Percentiles rank a stretch among this genome's conserved stretches.
These are phyloP conservation scores for Chalaropsis thielavioides DNA, from an alignment of 2,329 filamentous ascomycete genomes.

Conservation along the genomic window DNA sequence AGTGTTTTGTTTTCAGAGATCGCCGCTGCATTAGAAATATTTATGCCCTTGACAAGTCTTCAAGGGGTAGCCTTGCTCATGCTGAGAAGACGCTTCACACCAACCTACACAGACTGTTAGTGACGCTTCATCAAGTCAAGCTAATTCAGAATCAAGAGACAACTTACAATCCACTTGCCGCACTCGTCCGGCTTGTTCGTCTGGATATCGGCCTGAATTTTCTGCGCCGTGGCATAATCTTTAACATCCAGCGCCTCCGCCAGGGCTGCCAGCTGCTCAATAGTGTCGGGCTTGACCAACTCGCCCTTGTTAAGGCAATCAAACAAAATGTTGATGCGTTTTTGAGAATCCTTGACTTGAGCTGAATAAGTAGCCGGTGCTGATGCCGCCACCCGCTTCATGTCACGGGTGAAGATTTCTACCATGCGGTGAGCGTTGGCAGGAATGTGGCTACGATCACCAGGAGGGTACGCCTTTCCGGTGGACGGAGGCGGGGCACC, in stretches of 20 bases:
- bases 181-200: slow-evolving; percentile 66
- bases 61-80: slow-evolving; percentile 65
- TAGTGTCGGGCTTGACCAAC: slow-evolving; percentile 65
- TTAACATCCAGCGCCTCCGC: slow-evolving; percentile 51
- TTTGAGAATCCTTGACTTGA: slow-evolving; percentile 88
- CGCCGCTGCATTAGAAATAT: neutral
- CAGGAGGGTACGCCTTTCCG: slow-evolving; percentile 49
- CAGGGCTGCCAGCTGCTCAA: slow-evolving; percentile 50
- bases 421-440: slow-evolving; percentile 60
- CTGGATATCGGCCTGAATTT: slow-evolving; percentile 60
- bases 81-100: slow-evolving; percentile 60
- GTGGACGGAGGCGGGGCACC: slow-evolving; percentile 35
- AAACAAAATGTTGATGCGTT: slow-evolving; percentile 83
- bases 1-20: neutral
- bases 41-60: neutral
- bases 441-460: slow-evolving; percentile 82
- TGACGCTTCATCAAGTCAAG: neutral
- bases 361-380: slow-evolving; percentile 75
- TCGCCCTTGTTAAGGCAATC: slow-evolving; percentile 96
- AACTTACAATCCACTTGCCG: slow-evolving; percentile 71
- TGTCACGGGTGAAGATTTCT: slow-evolving; percentile 66
- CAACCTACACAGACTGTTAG: slow-evolving; percentile 43
- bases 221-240: slow-evolving; percentile 53
- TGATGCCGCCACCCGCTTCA: slow-evolving; percentile 74
- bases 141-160: too few relatives aligned